Percentiles rank a stretch among this genome's conserved stretches.
Evolutionary conservation across 331 rosid genomes (phyloP).

Genomic region (Telfairia occidentalis): DNA sequence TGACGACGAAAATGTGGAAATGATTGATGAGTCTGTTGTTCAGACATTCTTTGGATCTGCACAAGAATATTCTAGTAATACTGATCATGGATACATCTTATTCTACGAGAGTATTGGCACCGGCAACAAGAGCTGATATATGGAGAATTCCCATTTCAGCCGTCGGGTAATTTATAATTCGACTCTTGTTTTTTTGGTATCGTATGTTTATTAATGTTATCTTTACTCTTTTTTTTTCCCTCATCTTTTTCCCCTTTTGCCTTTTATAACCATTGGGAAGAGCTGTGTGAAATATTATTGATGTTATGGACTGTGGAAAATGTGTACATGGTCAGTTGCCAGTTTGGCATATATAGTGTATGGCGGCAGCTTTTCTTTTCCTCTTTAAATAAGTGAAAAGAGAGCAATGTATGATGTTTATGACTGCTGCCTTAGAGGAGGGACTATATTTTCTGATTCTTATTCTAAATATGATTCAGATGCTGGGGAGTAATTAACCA

Average conservation of each 20-base stretch:
- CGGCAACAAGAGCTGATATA: conserved; percentile 41
- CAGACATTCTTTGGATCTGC: conserved; percentile 99
- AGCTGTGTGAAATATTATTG: conserved; percentile 43
- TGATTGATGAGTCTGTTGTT: conserved; percentile 94
- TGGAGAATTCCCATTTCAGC: conserved; percentile 17
- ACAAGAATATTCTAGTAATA: conserved; percentile 88
- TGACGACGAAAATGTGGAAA: conserved; percentile 96
- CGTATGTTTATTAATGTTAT: conserved; percentile 30
- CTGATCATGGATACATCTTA: conserved; percentile 96
- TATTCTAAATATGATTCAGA: conserved; percentile 22
- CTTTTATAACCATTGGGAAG: conserved; percentile 28
- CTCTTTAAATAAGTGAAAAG: conserved; percentile 46
- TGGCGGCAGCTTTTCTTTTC: conserved; percentile 37
- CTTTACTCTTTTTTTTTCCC: conserved; percentile 12
- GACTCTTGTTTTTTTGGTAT: conserved; percentile 23
- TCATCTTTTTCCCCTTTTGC: conserved; percentile 21
- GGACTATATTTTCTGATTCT: conserved; percentile 23
- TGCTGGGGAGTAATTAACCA: conserved; percentile 11
- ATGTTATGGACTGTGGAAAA: conserved; percentile 39
- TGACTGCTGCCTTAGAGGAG: conserved; percentile 24
- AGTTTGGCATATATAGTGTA: conserved; percentile 70
- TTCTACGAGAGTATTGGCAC: conserved; percentile 81
- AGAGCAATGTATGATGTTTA: conserved; percentile 47
- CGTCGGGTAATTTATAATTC: conserved; percentile 28
- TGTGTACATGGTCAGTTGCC: conserved; percentile 46